These are phyloP conservation scores for Uronychia setigera DNA, from an alignment of 73 alveolate genomes.

Conservation along the genomic window DNA sequence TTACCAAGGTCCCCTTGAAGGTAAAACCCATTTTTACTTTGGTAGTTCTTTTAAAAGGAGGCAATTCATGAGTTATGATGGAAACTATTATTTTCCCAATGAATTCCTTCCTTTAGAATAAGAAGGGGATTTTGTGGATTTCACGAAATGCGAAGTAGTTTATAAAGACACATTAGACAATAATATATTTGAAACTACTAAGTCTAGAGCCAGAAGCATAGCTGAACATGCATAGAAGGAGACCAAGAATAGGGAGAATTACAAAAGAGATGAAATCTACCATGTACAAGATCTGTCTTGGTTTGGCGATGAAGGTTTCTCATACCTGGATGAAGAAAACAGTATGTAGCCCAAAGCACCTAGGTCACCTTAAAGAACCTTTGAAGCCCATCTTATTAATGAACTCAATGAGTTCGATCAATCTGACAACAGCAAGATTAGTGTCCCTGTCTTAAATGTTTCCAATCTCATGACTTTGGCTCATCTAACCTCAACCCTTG, in stretches of 20 bases:
- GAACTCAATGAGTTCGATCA: not conserved
- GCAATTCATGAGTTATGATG: not conserved
- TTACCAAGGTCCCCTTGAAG: not conserved
- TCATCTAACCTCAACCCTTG: not conserved
- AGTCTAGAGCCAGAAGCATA: not conserved
- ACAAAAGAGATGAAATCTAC: not conserved
- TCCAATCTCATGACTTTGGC: not conserved
- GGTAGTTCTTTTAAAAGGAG: not conserved
- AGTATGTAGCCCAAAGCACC: not conserved
- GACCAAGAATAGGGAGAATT: not conserved
- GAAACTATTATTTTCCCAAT: not conserved
- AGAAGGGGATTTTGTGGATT: not conserved
- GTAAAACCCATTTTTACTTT: too few species aligned
- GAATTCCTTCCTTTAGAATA: not conserved
- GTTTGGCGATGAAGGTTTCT: not conserved
- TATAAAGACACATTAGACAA: not conserved
- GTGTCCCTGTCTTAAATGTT: constrained; percentile 1
- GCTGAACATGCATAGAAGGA: too few species aligned
- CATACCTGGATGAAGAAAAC: not conserved
- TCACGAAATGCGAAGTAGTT: not conserved
- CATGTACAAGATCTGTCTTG: not conserved
- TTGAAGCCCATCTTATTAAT: not conserved
- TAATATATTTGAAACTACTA: not conserved
- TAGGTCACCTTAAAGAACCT: not conserved
- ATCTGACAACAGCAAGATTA: not conserved